These are phyloP conservation scores for Neurospora sp. DNA, from an alignment of 2,329 filamentous ascomycete genomes.

Conservation along the genomic window DNA sequence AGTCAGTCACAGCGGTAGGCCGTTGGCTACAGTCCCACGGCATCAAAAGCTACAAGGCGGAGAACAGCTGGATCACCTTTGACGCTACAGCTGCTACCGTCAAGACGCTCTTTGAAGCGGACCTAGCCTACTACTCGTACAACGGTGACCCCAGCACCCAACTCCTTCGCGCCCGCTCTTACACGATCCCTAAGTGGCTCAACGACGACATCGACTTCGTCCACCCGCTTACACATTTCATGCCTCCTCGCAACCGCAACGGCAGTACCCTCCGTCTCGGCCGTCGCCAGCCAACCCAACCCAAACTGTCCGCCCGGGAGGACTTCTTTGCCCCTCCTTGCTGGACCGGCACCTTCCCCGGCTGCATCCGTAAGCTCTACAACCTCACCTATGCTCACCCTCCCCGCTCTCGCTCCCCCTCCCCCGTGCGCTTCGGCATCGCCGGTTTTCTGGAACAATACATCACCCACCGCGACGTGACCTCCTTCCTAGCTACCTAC, in stretches of 20 bases:
- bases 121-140: conserved; percentile 33
- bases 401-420: conserved; percentile 15
- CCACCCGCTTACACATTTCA: conserved; percentile 39
- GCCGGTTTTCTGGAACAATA: conserved; percentile 42
- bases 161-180: conserved; percentile 34
- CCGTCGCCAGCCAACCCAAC: neutral
- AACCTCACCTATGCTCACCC: conserved; percentile 29
- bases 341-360: conserved; percentile 24
- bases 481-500: conserved; percentile 27
- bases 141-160: conserved; percentile 19
- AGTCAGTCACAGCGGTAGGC: conserved; percentile 27
- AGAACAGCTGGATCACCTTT: conserved; percentile 34
- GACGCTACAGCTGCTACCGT: conserved; percentile 30
- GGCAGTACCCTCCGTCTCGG: neutral
- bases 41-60: conserved; percentile 23
- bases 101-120: conserved; percentile 31
- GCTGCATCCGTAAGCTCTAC: conserved; percentile 35
- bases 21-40: conserved; percentile 32
- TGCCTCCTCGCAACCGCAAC: conserved; percentile 28
- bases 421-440: conserved; percentile 32
- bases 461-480: conserved; percentile 33
- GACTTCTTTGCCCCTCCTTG: conserved; percentile 18
- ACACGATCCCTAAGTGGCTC: conserved; percentile 33
- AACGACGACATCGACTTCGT: conserved; percentile 33
- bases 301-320: conserved; percentile 13